phyloP scores from a whole-genome alignment of 2,329 filamentous ascomycete genomes.

The Penicillium sp. region DNA sequence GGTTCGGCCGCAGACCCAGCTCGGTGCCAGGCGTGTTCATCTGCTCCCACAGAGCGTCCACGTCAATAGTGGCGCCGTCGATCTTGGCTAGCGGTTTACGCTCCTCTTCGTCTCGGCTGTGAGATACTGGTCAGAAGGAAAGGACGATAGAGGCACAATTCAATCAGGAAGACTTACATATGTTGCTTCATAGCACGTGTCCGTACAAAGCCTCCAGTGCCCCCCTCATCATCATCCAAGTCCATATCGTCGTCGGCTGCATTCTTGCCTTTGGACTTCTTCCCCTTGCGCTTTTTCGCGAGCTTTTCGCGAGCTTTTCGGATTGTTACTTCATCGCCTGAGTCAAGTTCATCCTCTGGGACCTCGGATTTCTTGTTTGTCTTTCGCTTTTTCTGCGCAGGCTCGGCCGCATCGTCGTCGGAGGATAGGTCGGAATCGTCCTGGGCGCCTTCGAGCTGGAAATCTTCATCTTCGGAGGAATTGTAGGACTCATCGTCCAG shows the following conservation, averaged over 20 bases:
- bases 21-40: conserved; percentile 44
- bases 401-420: conserved; percentile 33
- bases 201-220: conserved; percentile 53
- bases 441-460: conserved; percentile 34
- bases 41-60: conserved; percentile 55
- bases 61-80: conserved; percentile 56
- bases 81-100: conserved; percentile 49
- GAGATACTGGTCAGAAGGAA: conserved; percentile 5
- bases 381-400: conserved; percentile 43
- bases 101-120: conserved; percentile 38
- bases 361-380: conserved; percentile 24
- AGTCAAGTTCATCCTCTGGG: conserved; percentile 48
- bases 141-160: not conserved
- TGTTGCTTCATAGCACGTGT: conserved; percentile 54
- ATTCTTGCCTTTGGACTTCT: conserved; percentile 32
- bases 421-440: conserved; percentile 38
- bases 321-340: conserved; percentile 59
- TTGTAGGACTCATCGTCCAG: conserved; percentile 38
- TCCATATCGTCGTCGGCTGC: conserved; percentile 41
- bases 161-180: conserved; percentile 36
- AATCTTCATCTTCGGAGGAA: conserved; percentile 42
- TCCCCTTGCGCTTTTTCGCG: conserved; percentile 40
- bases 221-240: conserved; percentile 45
- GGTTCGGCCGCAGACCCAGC: conserved; percentile 8
- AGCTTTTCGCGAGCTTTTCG: conserved; percentile 46